Evolutionary conservation across 192 early-diverging fungal genomes (phyloP).

Genomic region (Coemansia sp.): DNA sequence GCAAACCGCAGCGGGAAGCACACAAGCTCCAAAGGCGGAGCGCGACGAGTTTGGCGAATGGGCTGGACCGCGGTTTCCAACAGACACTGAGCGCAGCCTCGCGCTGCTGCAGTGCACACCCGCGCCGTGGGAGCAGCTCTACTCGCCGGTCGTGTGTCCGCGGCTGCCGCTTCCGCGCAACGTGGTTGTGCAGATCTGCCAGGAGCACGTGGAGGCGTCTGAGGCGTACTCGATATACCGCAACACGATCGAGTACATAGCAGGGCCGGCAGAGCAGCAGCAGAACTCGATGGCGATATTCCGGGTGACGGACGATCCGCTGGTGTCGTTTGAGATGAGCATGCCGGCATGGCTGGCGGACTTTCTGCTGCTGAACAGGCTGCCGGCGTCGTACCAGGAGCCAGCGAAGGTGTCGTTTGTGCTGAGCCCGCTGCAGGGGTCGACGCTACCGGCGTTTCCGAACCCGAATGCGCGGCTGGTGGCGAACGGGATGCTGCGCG

Average conservation of each 20-base stretch:
- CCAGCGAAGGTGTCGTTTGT: conserved; percentile 82
- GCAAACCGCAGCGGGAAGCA: not conserved
- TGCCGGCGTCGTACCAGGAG: conserved; percentile 67
- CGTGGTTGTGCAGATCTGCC: conserved; percentile 29
- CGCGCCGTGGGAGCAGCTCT: conserved; percentile 50
- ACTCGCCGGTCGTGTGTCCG: conserved; percentile 48
- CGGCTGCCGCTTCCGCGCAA: conserved; percentile 44
- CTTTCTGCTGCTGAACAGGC: conserved; percentile 74
- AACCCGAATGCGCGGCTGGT: conserved; percentile 65
- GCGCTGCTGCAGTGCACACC: conserved; percentile 30
- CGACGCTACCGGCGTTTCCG: conserved; percentile 46
- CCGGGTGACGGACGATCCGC: conserved; percentile 29
- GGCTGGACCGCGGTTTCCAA: conserved; percentile 44
- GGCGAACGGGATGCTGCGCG: conserved; percentile 86
- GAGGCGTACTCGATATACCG: conserved; percentile 45
- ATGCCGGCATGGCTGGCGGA: conserved; percentile 87
- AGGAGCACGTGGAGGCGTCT: conserved; percentile 34
- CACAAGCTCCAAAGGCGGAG: not conserved
- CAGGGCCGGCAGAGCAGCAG: not conserved
- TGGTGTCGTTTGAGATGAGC: conserved; percentile 63
- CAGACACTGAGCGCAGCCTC: conserved; percentile 50
- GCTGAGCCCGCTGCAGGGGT: conserved; percentile 62
- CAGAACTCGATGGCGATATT: conserved; percentile 27
- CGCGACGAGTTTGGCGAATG: conserved; percentile 34
- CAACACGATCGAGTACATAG: conserved; percentile 20